Base-by-base conservation (phyloP, 768 basidiomycete genomes). In the Rhodosporidiobolus sp. region DNA sequence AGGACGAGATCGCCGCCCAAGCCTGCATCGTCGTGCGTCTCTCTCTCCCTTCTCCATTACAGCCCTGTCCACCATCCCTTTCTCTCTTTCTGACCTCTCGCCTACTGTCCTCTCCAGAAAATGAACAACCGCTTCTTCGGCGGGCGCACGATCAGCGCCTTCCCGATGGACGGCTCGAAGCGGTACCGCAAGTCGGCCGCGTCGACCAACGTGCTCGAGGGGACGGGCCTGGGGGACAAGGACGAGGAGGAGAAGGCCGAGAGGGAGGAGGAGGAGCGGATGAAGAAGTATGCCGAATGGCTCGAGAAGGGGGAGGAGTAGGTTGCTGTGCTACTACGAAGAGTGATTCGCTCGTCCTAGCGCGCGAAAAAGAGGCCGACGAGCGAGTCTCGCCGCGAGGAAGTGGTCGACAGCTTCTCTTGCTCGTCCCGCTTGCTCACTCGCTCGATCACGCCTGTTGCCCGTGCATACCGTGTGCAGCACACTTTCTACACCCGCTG, bases 51-150 rank as follows among this genome's bases (percentile, higher is more conserved):
- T 49, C 49, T 28, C 34, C 28, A 43, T n/a, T n/a, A n/a, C n/a
- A n/a, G n/a, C 24, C 6, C 30, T 17, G n/a, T 61, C 56, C 14
- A 30, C 26, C 49, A 4, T 50, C 32, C 10, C 50, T 34, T 11
- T 20, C 50, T 11, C 16, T 19, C 19, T 20, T 11, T 3, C 22
- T 9, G 9, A 50, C 17, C 35, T 26, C 35, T 49, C n/a, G 35
- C 49, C 24, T n/a, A 4, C 3, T 6, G 12, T 17, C 26, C 24
- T 1, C 34, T 4, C 16, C 60, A 94, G 90, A 95, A 89, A 88
- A 97, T 97, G 93, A 87, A 94, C 76, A 91, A 91, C 14, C 85
- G 94, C 52, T 96, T 87, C 81, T 98, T 97, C 78, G 89, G 88
- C 35, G 92, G 92, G 20, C 86, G 91, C 55, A 85, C 86, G 55